phyloP scores from a whole-genome alignment of 2,329 filamentous ascomycete species.

The Cordyceps sp. region DNA sequence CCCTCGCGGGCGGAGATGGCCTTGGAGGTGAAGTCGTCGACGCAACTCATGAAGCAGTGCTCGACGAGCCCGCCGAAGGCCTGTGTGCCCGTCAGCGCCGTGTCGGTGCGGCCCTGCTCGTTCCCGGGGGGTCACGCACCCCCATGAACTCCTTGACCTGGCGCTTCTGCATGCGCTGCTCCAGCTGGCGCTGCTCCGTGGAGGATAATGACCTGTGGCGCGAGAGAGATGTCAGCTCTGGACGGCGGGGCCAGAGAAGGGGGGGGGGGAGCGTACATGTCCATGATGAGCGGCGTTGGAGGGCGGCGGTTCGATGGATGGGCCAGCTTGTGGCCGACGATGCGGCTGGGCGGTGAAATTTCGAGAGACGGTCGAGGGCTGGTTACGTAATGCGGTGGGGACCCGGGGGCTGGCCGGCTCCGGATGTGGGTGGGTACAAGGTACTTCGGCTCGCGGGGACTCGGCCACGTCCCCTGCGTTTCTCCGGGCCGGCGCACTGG shows the following conservation, averaged over 20 bases:
- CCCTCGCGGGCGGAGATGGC: conserved; percentile 76
- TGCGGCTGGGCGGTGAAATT: neutral
- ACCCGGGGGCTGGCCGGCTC: no score
- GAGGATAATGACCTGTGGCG: conserved; percentile 57
- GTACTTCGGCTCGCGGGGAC: no score
- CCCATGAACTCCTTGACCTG: conserved; percentile 99
- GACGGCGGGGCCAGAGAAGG: neutral
- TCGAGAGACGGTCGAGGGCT: neutral
- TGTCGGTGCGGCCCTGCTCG: no score
- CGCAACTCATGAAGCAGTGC: conserved; percentile 90
- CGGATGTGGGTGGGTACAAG: no score
- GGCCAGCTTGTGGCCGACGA: neutral
- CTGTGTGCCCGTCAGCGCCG: no score
- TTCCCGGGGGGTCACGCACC: no score
- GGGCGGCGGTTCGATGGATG: neutral
- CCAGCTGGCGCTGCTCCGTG: conserved; percentile 81
- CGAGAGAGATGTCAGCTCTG: neutral
- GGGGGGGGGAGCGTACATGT: conserved; percentile 3
- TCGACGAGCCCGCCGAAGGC: conserved; percentile 37
- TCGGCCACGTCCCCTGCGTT: no score
- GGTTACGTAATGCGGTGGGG: no score
- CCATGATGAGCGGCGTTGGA: conserved; percentile 3
- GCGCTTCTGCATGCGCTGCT: conserved; percentile 88
- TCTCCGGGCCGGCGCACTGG: no score
- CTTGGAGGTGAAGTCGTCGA: conserved; percentile 98